Conservation (phyloP, 2,329 filamentous ascomycete genomes). For the Scedosporium minutisporum region DNA sequence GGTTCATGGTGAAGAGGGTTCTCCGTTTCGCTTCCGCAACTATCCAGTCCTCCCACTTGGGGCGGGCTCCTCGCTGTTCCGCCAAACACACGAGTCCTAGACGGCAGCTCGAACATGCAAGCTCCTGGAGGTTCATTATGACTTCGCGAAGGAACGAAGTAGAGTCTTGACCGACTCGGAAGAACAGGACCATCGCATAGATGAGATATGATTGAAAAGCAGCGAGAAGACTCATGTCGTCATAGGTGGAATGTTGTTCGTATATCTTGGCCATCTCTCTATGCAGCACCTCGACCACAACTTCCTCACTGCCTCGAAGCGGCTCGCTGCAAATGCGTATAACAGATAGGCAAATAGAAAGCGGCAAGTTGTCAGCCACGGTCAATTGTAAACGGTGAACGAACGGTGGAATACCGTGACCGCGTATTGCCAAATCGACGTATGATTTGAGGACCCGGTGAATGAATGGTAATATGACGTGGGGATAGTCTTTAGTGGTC, state of each 20-base stretch:
- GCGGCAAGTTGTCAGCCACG: slow-evolving; percentile 16
- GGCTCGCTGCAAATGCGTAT: slow-evolving; percentile 28
- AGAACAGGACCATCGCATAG: slow-evolving; percentile 40
- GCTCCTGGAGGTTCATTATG: slow-evolving; percentile 40
- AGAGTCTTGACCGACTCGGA: slow-evolving; percentile 18
- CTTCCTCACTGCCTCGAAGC: slow-evolving; percentile 20
- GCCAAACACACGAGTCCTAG: slow-evolving; percentile 33
- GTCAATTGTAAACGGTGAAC: slow-evolving; percentile 29
- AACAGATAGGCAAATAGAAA: slow-evolving; percentile 31
- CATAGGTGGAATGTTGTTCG: slow-evolving; percentile 15
- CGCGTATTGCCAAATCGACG: slow-evolving; percentile 23
- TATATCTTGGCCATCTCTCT: slow-evolving; percentile 32
- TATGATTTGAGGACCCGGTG: slow-evolving; percentile 34
- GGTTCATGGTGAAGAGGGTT: slow-evolving; percentile 40
- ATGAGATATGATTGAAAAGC: slow-evolving; percentile 44
- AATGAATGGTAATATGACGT: slow-evolving; percentile 27
- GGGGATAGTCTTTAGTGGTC: slow-evolving; percentile 29
- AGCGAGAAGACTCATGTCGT: slow-evolving; percentile 26
- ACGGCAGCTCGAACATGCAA: slow-evolving; percentile 30
- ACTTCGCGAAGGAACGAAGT: slow-evolving; percentile 26
- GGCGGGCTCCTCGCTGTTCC: slow-evolving; percentile 27
- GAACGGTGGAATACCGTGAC: slow-evolving; percentile 31
- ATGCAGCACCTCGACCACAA: slow-evolving; percentile 23
- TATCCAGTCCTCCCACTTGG: slow-evolving; percentile 45
- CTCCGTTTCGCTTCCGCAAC: slow-evolving; percentile 42